Evolutionary conservation across 352 stramenopile genomes (phyloP), one percentile per base, ranked within the genome.

Genomic region (Pythium biforme): DNA sequence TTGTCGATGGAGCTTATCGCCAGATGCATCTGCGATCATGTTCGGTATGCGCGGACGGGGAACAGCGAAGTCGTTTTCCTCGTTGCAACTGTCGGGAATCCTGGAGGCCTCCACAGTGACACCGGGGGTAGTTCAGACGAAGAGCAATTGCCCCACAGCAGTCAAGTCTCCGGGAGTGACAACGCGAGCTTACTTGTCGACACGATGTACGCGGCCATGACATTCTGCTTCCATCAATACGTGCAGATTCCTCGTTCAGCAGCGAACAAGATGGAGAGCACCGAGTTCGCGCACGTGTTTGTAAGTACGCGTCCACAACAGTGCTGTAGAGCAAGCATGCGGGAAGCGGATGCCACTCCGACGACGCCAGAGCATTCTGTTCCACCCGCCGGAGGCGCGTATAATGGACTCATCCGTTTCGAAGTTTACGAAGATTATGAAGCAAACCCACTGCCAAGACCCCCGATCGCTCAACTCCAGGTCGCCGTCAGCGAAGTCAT

Each of bases 1-100:
- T 57, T 88, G 48, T 88, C 77, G 12, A 88, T 89, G 81, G 77
- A 85, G 41, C 59, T 86, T 10, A 91, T 91, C 43, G 81, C 81
- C 9, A 66, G 58, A 9, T 79, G 60, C 20, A 85, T 91, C 26
- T 88, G 77, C 46, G 77, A 89, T 17, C 76, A 87, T 47, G 66
- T 91, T 1, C 73, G 74, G 11, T 88, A 86, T 29, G 69, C 77
- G 3, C 45, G 55, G 1, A 64, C 88, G 14, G 79, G 69, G 20
- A 46, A 58, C 39, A 73, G 79, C 19, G 77, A 88, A 49, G 73
- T 87, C 51, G 49, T 81, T 11, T 90, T 89, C 47, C 62, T 90
- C 6, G 59, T 74, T 7, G 55, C 72, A 20, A 79, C 56, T 3
- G 49, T 66, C 15, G 66, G 52, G 14, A 52, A 23, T 3, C 49